Evolutionary conservation across 2,329 filamentous ascomycete species (phyloP).

Genomic region (Talaromyces albobiverticillius): DNA sequence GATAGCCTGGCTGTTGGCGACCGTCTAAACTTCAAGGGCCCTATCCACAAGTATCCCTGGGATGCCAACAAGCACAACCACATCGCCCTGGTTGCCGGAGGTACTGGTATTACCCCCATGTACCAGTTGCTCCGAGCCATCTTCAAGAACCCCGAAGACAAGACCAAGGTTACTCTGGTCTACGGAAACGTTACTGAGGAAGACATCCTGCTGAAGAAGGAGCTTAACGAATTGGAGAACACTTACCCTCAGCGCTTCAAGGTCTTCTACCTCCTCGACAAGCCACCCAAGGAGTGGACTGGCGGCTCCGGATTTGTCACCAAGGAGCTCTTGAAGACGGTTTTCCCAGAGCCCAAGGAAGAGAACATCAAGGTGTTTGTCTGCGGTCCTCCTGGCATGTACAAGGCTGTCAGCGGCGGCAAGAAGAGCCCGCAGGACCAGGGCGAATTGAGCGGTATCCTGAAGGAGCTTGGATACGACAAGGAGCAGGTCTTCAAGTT

Average conservation of each 20-base stretch:
- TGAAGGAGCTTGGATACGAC: constrained; percentile 79
- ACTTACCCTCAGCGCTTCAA: constrained; percentile 93
- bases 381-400: constrained; percentile 87
- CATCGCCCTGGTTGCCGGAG: constrained; percentile 70
- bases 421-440: constrained; percentile 95
- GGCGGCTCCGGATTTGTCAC: constrained; percentile 77
- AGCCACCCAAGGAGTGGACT: constrained; percentile 72
- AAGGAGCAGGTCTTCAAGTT: constrained; percentile 98
- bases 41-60: constrained; percentile 92
- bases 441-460: constrained; percentile 76
- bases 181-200: constrained; percentile 88
- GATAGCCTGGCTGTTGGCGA: constrained; percentile 81
- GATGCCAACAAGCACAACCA: constrained; percentile 88
- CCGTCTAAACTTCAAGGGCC: constrained; percentile 87
- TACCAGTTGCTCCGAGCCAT: constrained; percentile 89
- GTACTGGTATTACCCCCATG: constrained; percentile 97
- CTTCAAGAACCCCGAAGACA: constrained; percentile 93
- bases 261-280: constrained; percentile 90
- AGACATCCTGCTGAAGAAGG: constrained; percentile 85
- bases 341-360: constrained; percentile 86
- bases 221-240: constrained; percentile 86
- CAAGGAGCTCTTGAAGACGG: constrained; percentile 92
- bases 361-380: constrained; percentile 96
- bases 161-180: constrained; percentile 94
- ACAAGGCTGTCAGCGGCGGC: constrained; percentile 84